Evolutionary conservation across 352 stramenopile species (phyloP).

Genomic region (Globisporangium abappressorium): DNA sequence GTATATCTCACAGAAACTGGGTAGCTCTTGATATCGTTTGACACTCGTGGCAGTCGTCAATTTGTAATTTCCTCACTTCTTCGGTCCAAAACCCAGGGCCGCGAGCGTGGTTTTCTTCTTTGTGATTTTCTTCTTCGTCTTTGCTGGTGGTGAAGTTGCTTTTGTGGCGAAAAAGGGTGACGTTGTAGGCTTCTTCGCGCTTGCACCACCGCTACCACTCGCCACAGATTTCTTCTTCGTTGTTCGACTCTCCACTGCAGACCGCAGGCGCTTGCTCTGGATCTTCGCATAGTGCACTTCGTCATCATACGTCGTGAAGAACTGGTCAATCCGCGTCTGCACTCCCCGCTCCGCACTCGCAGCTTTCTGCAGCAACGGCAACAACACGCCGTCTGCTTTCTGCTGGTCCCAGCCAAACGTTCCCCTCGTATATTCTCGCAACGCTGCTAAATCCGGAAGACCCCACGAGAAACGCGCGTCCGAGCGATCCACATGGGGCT

Average conservation of each 20-base stretch:
- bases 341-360: conserved; percentile 29
- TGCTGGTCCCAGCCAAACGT: conserved; percentile 92
- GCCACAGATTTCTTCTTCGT: background rate
- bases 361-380: conserved; percentile 84
- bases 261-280: conserved; percentile 84
- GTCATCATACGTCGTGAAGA: conserved; percentile 96
- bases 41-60: background rate
- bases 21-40: background rate
- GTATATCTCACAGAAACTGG: background rate
- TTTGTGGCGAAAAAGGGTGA: background rate
- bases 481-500: conserved; percentile 86
- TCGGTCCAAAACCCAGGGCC: conserved; percentile 9
- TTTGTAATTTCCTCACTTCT: background rate
- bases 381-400: conserved; percentile 88
- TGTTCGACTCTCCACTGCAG: conserved; percentile 57
- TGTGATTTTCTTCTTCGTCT: conserved; percentile 11
- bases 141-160: background rate
- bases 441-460: conserved; percentile 80
- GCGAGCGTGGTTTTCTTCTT: conserved; percentile 20
- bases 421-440: conserved; percentile 86
- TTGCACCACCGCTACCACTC: background rate
- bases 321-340: conserved; percentile 94
- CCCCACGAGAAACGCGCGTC: conserved; percentile 92
- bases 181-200: background rate
- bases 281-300: conserved; percentile 94